Percentiles rank a stretch among this genome's conserved stretches.
Conservation (phyloP, 805 yeast genomes). For the Grigorovia humatica region DNA sequence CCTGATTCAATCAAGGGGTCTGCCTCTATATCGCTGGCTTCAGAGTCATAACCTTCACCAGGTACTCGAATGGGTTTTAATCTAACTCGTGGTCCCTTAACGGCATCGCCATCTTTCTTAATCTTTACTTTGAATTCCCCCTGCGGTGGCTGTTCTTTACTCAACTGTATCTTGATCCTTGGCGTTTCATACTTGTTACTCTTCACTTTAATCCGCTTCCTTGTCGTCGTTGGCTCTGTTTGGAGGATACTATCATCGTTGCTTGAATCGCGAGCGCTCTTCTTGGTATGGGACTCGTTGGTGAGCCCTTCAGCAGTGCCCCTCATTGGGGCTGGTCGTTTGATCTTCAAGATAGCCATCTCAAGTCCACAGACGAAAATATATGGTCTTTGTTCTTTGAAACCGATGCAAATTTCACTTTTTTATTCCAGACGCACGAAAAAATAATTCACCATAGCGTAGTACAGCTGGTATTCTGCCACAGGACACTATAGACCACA, state of each 20-base stretch:
- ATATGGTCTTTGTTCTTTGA: too few species aligned
- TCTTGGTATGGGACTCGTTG: neutral
- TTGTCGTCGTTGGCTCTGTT: neutral
- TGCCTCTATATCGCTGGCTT: conserved; percentile 91
- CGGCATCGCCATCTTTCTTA: conserved; percentile 16
- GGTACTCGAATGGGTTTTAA: conserved; percentile 59
- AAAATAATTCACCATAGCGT: too few species aligned
- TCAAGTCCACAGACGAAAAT: too few species aligned
- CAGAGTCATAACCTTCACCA: conserved; percentile 95
- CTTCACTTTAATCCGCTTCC: conserved; percentile 6
- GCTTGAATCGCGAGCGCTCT: neutral
- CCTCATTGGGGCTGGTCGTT: conserved; percentile 11
- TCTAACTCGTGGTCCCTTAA: conserved; percentile 36
- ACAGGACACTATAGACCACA: too few species aligned
- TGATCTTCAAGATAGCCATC: conserved; percentile 24
- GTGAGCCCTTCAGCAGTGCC: neutral
- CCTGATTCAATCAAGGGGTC: conserved; percentile 91
- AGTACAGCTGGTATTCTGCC: too few species aligned
- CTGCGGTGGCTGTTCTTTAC: conserved; percentile 11
- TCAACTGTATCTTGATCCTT: conserved; percentile 2
- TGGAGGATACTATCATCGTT: neutral
- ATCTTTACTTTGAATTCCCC: conserved; percentile 19
- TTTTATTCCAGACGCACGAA: too few species aligned
- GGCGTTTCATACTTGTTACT: neutral
- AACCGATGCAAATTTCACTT: too few species aligned